Evolutionary conservation across 192 early-diverging fungal species (phyloP), one percentile per base, ranked within the genome.

Genomic region (Rhizophagus sp.): DNA sequence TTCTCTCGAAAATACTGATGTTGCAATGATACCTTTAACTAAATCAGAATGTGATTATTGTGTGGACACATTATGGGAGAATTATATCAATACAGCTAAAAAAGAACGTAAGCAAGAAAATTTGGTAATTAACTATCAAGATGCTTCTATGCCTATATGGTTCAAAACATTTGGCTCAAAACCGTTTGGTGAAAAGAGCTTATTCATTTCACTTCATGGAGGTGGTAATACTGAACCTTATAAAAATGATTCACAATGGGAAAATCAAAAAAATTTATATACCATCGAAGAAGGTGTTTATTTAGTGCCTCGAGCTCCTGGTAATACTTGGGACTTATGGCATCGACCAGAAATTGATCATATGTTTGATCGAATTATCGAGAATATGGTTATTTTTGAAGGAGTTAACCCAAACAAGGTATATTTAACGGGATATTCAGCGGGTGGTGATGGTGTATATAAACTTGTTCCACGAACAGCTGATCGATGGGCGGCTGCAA

Each of bases 281-380:
- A 64, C 6, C 27, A 7, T 24, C 27, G 63, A 64, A 8, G 63
- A 64, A 22, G 63, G 63, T 64, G 63, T 64, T 24, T 64, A 64
- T 24, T 4, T 64, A 64, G 63, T 9, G 0, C 63, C 63, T n/a
- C 63, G 63, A 64, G 63, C 63, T 27, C 63, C 63, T 27, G 63
- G 63, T 1, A 64, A 64, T 24, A 64, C 63, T 27, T 64, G 63
- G 63, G 63, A 64, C 63, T 64, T 64, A 9, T 64, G 63, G 44
- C n/a, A 64, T 64, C 24, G 63, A 64, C 63, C 63, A 64, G 63
- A 64, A 64, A 64, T 64, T 64, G 63, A 64, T 64, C 63, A 64
- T 10, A 64, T 64, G 63, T 64, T 64, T 64, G 63, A 64, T 17
- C 63, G 63, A 64, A 64, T 64, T 64, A 64, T 64, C 10, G 63